Evolutionary conservation across 202 grass and related monocot species (phyloP).

Genomic region (Panicum hallii): DNA sequence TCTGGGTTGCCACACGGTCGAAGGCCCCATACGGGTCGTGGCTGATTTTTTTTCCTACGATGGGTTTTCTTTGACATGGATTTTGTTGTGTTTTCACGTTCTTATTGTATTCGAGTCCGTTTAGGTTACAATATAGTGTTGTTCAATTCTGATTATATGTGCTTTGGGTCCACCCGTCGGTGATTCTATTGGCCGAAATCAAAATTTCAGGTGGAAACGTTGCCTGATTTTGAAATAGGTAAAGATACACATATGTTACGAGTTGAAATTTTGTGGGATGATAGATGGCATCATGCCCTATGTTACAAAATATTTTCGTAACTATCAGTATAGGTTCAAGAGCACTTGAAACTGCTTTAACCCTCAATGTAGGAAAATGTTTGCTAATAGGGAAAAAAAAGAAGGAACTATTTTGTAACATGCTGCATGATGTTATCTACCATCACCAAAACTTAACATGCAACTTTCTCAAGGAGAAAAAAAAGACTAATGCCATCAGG

Average conservation of each 20-base stretch:
- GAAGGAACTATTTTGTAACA: background rate
- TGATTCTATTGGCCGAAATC: too few species aligned
- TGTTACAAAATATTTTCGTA: background rate
- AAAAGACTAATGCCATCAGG: background rate
- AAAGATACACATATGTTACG: background rate
- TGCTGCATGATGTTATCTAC: background rate
- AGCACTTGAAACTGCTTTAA: background rate
- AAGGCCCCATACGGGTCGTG: too few species aligned
- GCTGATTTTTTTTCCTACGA: too few species aligned
- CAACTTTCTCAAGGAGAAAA: background rate
- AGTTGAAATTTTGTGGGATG: conserved; percentile 1
- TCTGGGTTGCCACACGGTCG: too few species aligned
- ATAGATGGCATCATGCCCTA: background rate
- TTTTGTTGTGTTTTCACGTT: too few species aligned
- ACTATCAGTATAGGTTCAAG: background rate
- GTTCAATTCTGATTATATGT: too few species aligned
- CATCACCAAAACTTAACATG: background rate
- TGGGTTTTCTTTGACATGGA: too few species aligned
- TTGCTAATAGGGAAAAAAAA: background rate
- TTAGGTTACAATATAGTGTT: too few species aligned
- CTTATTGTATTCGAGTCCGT: too few species aligned
- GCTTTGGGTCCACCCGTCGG: too few species aligned
- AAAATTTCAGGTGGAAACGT: too few species aligned
- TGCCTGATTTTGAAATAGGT: too few species aligned
- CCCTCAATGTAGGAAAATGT: background rate